Conservation (phyloP, 306 rosid species). For the Quercus berberidifolia region DNA sequence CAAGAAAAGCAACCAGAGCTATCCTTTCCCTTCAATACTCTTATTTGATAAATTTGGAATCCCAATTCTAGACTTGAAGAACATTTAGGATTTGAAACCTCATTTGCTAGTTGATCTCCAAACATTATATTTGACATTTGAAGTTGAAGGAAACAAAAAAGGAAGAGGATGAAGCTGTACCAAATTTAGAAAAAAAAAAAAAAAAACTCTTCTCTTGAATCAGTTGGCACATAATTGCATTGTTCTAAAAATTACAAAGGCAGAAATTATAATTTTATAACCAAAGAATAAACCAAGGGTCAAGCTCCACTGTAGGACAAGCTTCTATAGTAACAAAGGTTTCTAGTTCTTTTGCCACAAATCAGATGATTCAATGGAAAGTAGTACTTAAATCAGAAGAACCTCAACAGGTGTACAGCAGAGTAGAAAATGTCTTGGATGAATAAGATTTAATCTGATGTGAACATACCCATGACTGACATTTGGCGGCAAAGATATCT, state of each 20-base stretch:
- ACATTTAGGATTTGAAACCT: too few relatives aligned
- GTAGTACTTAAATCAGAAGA: background rate
- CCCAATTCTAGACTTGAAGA: too few relatives aligned
- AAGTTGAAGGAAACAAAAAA: background rate
- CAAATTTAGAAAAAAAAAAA: background rate
- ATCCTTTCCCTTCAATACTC: too few relatives aligned
- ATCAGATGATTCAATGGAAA: background rate
- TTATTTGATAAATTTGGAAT: too few relatives aligned
- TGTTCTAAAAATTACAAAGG: background rate
- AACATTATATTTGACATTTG: background rate
- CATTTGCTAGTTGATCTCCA: background rate
- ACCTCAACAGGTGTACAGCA: background rate
- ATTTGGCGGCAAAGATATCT: conserved; percentile 59
- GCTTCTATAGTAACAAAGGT: background rate
- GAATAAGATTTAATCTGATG: background rate
- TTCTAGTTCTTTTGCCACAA: background rate
- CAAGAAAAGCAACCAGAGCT: too few relatives aligned
- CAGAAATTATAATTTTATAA: background rate
- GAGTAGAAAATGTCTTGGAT: background rate
- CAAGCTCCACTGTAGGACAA: background rate
- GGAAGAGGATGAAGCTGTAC: background rate
- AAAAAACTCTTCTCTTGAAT: background rate
- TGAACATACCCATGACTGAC: conserved; percentile 80
- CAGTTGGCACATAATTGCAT: background rate
- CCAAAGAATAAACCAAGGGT: background rate